These are phyloP conservation scores for Psidium guajava DNA, from an alignment of 345 rosid genomes.

Conservation along the genomic window DNA sequence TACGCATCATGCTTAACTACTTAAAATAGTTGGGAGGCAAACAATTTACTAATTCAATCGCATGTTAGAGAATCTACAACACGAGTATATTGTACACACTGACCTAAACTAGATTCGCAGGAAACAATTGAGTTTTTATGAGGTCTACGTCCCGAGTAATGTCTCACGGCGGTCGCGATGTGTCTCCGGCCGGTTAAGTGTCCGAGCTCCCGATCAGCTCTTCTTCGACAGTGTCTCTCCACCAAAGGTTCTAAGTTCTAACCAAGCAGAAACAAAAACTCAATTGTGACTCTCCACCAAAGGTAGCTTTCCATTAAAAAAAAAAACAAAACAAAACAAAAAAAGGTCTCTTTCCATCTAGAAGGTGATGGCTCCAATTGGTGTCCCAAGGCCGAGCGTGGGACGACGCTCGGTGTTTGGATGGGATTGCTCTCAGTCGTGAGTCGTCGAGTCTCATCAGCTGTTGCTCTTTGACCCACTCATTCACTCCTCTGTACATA, in stretches of 20 bases:
- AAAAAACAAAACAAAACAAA: too few species aligned
- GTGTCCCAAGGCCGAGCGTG: neutral
- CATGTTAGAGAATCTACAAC: neutral
- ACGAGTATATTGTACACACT: neutral
- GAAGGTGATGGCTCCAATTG: neutral
- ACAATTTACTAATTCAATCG: neutral
- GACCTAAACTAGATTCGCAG: neutral
- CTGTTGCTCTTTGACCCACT: neutral
- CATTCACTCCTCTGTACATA: neutral
- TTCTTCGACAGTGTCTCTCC: neutral
- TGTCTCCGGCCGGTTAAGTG: neutral
- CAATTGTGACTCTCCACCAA: too few species aligned
- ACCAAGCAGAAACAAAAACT: too few species aligned
- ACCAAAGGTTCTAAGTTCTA: too few species aligned
- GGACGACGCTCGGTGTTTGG: neutral
- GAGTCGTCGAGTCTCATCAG: neutral
- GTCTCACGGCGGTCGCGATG: neutral
- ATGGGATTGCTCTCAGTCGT: neutral
- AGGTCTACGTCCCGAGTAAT: neutral
- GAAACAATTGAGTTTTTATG: neutral
- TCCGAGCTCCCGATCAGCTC: neutral
- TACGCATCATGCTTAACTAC: too few species aligned
- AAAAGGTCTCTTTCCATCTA: neutral
- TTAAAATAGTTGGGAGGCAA: neutral
- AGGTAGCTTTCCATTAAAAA: too few species aligned